phyloP scores from a whole-genome alignment of 129 eudicot species.

The Flaveria sonorensis region DNA sequence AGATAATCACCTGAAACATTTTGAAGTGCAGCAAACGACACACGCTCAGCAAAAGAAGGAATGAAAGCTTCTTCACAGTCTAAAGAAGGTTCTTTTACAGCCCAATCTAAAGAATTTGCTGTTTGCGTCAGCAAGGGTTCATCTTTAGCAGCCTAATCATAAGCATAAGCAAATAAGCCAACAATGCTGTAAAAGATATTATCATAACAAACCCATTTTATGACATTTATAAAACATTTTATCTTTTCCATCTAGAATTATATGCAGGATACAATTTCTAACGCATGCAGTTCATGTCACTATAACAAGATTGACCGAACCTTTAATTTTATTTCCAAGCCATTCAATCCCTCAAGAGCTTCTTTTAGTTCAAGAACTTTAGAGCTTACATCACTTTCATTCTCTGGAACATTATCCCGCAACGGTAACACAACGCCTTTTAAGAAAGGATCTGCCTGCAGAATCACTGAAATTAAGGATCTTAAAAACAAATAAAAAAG shows the following conservation, averaged over 20 bases:
- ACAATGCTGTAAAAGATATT: background rate
- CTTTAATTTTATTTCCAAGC: conserved; percentile 77
- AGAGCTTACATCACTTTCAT: conserved; percentile 37
- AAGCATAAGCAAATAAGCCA: conserved; percentile 14
- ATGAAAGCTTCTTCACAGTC: conserved; percentile 57
- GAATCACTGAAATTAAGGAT: conserved; percentile 30
- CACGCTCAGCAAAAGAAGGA: conserved; percentile 66
- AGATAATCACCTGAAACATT: conserved; percentile 52
- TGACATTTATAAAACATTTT: background rate
- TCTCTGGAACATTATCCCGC: conserved; percentile 48
- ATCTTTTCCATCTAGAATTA: background rate
- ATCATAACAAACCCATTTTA: background rate
- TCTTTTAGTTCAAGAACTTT: conserved; percentile 54
- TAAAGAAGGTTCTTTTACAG: conserved; percentile 46
- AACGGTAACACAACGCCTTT: conserved; percentile 64
- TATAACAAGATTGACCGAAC: conserved; percentile 31
- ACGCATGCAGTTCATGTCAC: background rate
- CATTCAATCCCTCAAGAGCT: conserved; percentile 59
- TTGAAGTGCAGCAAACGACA: conserved; percentile 77
- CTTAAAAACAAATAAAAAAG: conserved; percentile 3
- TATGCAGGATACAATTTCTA: background rate
- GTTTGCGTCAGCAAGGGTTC: conserved; percentile 63
- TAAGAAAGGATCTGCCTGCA: conserved; percentile 72
- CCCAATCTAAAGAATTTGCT: conserved; percentile 60
- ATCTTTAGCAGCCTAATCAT: conserved; percentile 58